Base-by-base conservation (phyloP, 202 grass and related monocot species). In the Setaria italica region DNA sequence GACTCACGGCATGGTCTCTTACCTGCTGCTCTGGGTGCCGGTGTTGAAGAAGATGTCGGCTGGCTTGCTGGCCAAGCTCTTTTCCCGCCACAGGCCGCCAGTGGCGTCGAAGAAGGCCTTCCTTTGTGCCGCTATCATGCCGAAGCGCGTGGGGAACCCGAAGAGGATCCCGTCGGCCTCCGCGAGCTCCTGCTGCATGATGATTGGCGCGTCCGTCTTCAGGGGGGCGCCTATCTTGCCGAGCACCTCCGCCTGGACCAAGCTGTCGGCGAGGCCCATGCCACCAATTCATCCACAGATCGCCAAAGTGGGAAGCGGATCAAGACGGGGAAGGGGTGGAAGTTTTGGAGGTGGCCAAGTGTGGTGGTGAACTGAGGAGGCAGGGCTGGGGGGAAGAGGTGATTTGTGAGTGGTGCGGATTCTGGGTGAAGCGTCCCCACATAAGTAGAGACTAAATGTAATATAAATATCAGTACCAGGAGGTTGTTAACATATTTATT, bases 11-110 rank as follows among this genome's bases (percentile, higher is more conserved):
- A 93, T 98, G 37, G 95, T 98, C 88, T 98, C 95, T 79, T 98
- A 93, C 17, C 95, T 93, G 0, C 95, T 93, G 7, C 95, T 91
- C 85, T 98, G 95, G 30, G 91, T 91, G 51, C 93, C 93, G 43
- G 95, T 98, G 83, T 93, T 94, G 80, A 80, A 98, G 85, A 98
- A 98, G 79, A 98, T 77, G 37, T 91, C 95, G 11, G 95, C 95
- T 10, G 95, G 95, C 78, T 95, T 98, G 46, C 95, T 91, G 11
- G 93, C 93, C 41, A 98, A 91, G 78, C 90, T 91, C 80, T 98
- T 91, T 77, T 89, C 87, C 15, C 89, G 82, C 93, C 95, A 98
- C 45, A 98, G 85, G 10, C 95, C 85, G 14, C 93, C 93, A 11
- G 93, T 98, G 3, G 91, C 88, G 64, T 98, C 93, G 76, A 98